Evolutionary conservation across 257 asterid species (phyloP).

Genomic region (Forsythia viridissima): DNA sequence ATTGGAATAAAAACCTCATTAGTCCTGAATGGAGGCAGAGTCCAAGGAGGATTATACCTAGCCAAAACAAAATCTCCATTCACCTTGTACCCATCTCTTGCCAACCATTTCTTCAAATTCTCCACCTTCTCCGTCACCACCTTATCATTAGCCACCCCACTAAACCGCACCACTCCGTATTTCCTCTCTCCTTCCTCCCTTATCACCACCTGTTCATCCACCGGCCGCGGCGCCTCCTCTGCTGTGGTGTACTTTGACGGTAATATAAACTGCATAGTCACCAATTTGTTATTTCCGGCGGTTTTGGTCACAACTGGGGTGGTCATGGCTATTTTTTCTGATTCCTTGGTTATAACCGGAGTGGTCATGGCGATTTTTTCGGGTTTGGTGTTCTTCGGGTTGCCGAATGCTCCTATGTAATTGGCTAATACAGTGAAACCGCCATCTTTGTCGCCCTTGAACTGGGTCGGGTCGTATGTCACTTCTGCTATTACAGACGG

Average conservation of each 20-base stretch:
- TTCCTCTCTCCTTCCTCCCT: slow-evolving; percentile 81
- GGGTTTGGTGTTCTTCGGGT: slow-evolving; percentile 68
- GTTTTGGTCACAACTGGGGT: slow-evolving; percentile 74
- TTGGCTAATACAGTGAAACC: slow-evolving; percentile 71
- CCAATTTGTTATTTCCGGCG: slow-evolving; percentile 34
- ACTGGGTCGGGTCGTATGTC: slow-evolving; percentile 65
- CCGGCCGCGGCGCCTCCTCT: slow-evolving; percentile 85
- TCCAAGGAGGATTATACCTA: slow-evolving; percentile 96
- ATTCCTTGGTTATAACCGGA: slow-evolving; percentile 69
- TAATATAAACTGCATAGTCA: slow-evolving; percentile 82
- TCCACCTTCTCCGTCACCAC: slow-evolving; percentile 70
- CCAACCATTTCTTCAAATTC: slow-evolving; percentile 56
- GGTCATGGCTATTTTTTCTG: slow-evolving; percentile 76
- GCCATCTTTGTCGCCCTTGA: slow-evolving; percentile 72
- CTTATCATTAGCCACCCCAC: slow-evolving; percentile 65
- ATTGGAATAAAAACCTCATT: slow-evolving; percentile 89
- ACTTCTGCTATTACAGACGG: slow-evolving; percentile 77
- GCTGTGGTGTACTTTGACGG: slow-evolving; percentile 65
- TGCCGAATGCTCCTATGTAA: slow-evolving; percentile 83
- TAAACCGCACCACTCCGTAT: slow-evolving; percentile 76
- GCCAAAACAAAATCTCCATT: slow-evolving; percentile 75
- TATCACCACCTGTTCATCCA: slow-evolving; percentile 77
- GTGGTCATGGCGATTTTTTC: slow-evolving; percentile 78
- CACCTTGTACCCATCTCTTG: slow-evolving; percentile 70
- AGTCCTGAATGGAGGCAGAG: slow-evolving; percentile 73